Evolutionary conservation across 371 early-diverging fungal genomes (phyloP), one percentile per base, ranked within the genome.

Genomic region (Mortierella sp.): DNA sequence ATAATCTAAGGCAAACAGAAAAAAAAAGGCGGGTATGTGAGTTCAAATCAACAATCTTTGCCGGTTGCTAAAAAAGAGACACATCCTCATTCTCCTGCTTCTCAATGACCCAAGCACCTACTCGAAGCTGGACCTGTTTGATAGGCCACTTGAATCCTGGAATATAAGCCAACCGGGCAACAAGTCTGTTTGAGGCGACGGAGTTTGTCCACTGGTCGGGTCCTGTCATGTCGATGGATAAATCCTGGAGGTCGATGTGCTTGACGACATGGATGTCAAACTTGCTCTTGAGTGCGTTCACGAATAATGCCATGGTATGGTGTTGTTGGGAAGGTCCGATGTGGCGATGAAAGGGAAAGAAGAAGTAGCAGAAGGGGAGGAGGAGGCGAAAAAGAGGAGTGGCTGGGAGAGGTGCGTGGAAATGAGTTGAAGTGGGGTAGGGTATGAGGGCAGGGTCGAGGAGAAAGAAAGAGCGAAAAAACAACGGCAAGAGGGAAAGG

Each of bases 71-170:
- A n/a, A n/a, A n/a, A n/a, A n/a, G n/a, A 51, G 34, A 48, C 59
- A 59, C 31, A 14, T 31, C 59, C 4, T 5, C 59, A 1, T 28
- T 31, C 14, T 53, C 21, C 0, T 53, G 2, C 24, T 53, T 53
- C 53, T 24, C 3, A 28, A 70, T 5, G 34, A 5, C 43, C 6
- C 43, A 40, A 40, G 43, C 59, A 14, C 50, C 74, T 70, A 85
- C 81, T 37, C 67, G 54, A 28, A 81, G 75, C 5, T 74, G 76
- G 21, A 85, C 77, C 28, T 81, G 71, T 31, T 78, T 76, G 26
- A 85, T 81, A 6, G 86, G 86, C 81, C 81, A 80, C 24, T 69
- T 55, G 72, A 85, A 81, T 3, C 86, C 86, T 37, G 86, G 86
- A 70, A 85, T 81, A 26, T 76, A 55, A 16, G 78, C 40, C 37